Percentiles rank a stretch among this genome's conserved stretches.
phyloP scores from a whole-genome alignment of 768 basidiomycete genomes.

The Leccinum imitatum region DNA sequence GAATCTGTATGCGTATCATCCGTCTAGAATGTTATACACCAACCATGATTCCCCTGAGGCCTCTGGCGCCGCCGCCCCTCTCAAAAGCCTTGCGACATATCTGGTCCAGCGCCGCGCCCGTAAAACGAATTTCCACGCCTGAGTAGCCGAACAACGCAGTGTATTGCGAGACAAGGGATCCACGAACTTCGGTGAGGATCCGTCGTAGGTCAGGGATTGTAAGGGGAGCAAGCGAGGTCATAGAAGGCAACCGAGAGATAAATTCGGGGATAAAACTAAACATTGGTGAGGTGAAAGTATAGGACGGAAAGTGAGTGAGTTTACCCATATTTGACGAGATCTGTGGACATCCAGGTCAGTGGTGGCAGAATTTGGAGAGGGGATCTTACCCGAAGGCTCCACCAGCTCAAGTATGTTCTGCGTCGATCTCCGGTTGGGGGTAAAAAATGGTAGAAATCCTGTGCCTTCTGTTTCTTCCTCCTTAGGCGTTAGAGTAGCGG shows the following conservation, averaged over 20 bases:
- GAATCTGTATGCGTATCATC: not conserved
- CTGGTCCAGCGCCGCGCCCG: constrained; percentile 73
- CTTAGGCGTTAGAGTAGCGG: constrained; percentile 47
- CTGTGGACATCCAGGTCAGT: constrained; percentile 35
- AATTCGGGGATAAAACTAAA: constrained; percentile 92
- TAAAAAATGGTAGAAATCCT: constrained; percentile 69
- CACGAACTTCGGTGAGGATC: constrained; percentile 91
- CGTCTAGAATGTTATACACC: constrained; percentile 14
- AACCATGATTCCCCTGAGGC: constrained; percentile 87
- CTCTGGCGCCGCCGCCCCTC: constrained; percentile 88
- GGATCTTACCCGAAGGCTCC: constrained; percentile 60
- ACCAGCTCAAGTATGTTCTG: constrained; percentile 62
- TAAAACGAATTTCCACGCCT: constrained; percentile 85
- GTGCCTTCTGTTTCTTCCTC: constrained; percentile 37
- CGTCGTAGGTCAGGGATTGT: constrained; percentile 79
- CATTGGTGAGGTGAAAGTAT: constrained; percentile 4
- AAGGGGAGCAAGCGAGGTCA: constrained; percentile 79
- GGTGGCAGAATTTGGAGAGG: not conserved
- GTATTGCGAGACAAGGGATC: constrained; percentile 90
- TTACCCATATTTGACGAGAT: constrained; percentile 84
- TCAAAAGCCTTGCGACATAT: constrained; percentile 78
- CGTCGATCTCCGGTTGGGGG: constrained; percentile 61
- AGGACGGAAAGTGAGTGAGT: constrained; percentile 4
- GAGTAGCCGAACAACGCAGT: constrained; percentile 80
- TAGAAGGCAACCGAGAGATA: constrained; percentile 88